Evolutionary conservation across 176 grass and related monocot genomes (phyloP).

Genomic region (Aegilops bicornis): DNA sequence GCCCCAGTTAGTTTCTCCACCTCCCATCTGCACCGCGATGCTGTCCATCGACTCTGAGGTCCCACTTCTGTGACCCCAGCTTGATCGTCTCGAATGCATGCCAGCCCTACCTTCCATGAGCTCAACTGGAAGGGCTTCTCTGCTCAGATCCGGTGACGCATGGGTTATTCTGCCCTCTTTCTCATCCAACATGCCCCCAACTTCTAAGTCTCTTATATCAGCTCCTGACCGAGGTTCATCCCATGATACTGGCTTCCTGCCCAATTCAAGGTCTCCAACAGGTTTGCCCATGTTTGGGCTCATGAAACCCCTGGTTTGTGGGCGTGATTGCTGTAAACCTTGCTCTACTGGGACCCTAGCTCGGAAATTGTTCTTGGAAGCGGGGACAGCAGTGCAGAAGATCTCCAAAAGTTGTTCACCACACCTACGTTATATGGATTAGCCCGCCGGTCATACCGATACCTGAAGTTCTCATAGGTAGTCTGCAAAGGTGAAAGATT

Average conservation of each 20-base stretch:
- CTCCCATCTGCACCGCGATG: conserved; percentile 38
- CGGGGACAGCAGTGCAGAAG: conserved; percentile 72
- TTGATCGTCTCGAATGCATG: conserved; percentile 62
- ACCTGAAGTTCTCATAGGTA: conserved; percentile 94
- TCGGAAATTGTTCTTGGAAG: conserved; percentile 94
- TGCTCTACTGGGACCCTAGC: conserved; percentile 56
- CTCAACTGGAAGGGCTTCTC: conserved; percentile 48
- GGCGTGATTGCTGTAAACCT: conserved; percentile 52
- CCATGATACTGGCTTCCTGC: conserved; percentile 84
- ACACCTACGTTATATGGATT: conserved; percentile 83
- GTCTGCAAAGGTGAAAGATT: conserved; percentile 51
- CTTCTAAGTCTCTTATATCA: conserved; percentile 75
- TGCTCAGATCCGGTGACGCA: conserved; percentile 59
- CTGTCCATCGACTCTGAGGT: conserved; percentile 56
- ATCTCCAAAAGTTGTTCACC: conserved; percentile 71
- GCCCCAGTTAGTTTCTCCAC: conserved; percentile 43
- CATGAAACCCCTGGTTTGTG: conserved; percentile 68
- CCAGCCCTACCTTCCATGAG: conserved; percentile 44
- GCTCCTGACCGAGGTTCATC: conserved; percentile 72
- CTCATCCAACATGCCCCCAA: conserved; percentile 62
- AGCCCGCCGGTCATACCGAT: conserved; percentile 71
- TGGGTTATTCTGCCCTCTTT: conserved; percentile 65
- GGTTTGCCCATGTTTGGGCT: conserved; percentile 95
- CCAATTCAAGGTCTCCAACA: conserved; percentile 74
- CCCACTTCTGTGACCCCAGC: conserved; percentile 66